Percentiles rank a stretch among this genome's conserved stretches.
phyloP scores from a whole-genome alignment of 2,329 filamentous ascomycete genomes.

The Bertia moriformis region DNA sequence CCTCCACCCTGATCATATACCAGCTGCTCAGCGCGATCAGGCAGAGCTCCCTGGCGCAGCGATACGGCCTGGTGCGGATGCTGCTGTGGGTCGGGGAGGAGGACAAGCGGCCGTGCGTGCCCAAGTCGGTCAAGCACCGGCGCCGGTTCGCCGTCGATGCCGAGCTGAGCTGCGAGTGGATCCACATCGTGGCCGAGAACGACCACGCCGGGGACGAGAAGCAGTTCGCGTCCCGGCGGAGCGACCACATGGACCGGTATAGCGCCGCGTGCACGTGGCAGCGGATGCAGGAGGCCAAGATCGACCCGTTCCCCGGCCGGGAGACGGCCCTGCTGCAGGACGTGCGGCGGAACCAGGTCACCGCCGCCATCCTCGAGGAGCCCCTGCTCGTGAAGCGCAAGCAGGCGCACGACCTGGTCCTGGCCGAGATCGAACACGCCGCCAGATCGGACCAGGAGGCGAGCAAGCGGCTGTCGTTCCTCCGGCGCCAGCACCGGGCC shows the following conservation, averaged over 20 bases:
- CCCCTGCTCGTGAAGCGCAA: slow-evolving; percentile 5
- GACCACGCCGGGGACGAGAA: slow-evolving; percentile 12
- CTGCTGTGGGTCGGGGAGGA: slow-evolving; percentile 56
- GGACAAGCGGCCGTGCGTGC: slow-evolving; percentile 44
- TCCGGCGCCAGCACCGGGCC: slow-evolving; percentile 5
- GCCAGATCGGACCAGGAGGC: background rate
- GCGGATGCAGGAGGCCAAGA: slow-evolving; percentile 28
- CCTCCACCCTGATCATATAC: slow-evolving; percentile 41
- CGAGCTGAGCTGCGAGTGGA: slow-evolving; percentile 43
- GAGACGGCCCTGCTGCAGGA: slow-evolving; percentile 16
- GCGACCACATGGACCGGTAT: slow-evolving; percentile 29
- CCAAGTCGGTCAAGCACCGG: slow-evolving; percentile 39
- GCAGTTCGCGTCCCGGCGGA: slow-evolving; percentile 18
- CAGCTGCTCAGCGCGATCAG: slow-evolving; percentile 47
- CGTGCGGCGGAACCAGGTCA: slow-evolving; percentile 8
- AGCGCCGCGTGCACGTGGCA: slow-evolving; percentile 22
- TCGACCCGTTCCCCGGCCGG: slow-evolving; percentile 28
- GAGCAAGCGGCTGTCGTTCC: background rate
- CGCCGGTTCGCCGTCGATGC: slow-evolving; percentile 40
- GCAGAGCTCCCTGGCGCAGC: slow-evolving; percentile 47
- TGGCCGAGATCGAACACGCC: background rate
- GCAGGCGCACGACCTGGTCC: slow-evolving; percentile 2
- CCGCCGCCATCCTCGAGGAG: slow-evolving; percentile 4
- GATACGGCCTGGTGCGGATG: slow-evolving; percentile 67
- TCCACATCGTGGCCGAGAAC: slow-evolving; percentile 39